Evolutionary conservation across 2,329 filamentous ascomycete genomes (phyloP), one percentile per base, ranked within the genome.

Genomic region (Aspergillus tubingensis): DNA sequence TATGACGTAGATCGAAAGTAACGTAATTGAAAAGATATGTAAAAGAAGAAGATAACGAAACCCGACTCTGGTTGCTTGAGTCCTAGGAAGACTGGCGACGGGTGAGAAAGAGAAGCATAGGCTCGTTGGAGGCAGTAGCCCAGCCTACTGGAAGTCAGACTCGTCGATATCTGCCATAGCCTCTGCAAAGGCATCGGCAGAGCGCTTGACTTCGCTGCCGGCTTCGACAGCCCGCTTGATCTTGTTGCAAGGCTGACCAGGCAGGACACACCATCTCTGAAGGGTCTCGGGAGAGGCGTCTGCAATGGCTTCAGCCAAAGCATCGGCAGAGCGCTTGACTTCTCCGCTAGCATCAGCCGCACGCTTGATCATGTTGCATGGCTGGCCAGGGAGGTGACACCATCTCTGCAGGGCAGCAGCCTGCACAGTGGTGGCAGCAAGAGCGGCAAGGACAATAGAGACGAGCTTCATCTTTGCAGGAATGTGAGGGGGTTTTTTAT

Each of bases 201-300:
- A 68, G 63, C 71, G 72, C 62, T 73, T 73, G 50, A 73, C 68
- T 32, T 84, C 78, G 68, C 87, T 82, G 72, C 89, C 89, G 5
- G 86, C 86, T 70, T 83, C 82, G 51, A 87, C 87, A 32, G 88
- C 87, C 68, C 90, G 87, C 65, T 82, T 81, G 67, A 88, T 84
- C 27, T 86, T 89, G 67, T 88, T 88, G 62, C 76, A 77, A 30
- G 69, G 68, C 57, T 76, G 68, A 19, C 72, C 76, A 19, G 72
- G 69, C 51, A 69, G 67, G 30, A 61, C 62, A 58, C 75, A 77
- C 74, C 74, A 75, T 58, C 70, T 71, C 54, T 67, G 60, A 47
- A 72, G 56, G 52, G 65, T 68, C 48, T 57, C 56, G 19, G 65
- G 64, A n/a, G 64, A 64, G 58, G 66, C 67, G 41, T 70, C 64